Conservation (phyloP, 140 eudicot species). For the Bidens hawaiensis region DNA sequence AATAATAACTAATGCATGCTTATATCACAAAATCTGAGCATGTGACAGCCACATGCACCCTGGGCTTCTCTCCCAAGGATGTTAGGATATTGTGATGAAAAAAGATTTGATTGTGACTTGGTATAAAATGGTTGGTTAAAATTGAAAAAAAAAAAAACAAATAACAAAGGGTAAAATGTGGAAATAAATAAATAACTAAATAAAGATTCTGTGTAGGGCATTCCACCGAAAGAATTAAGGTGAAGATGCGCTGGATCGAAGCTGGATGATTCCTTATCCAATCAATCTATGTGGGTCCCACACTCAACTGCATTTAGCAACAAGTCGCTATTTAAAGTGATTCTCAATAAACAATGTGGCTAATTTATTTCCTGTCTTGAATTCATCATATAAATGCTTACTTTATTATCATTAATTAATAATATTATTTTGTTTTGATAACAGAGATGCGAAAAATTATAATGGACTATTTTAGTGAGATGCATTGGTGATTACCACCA, state of each 20-base stretch:
- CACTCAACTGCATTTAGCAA: constrained; percentile 16
- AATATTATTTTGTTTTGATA: no score
- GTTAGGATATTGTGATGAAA: constrained; percentile 7
- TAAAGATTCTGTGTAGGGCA: constrained; percentile 10
- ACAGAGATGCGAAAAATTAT: no score
- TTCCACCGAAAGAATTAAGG: constrained; percentile 22
- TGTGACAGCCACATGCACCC: background rate
- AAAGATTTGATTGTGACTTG: constrained; percentile 3
- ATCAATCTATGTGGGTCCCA: constrained; percentile 18
- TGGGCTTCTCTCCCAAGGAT: background rate
- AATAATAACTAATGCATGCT: background rate
- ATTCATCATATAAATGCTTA: background rate
- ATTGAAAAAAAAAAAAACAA: background rate
- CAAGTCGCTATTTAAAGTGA: background rate
- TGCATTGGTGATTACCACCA: no score
- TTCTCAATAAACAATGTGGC: background rate
- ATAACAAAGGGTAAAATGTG: background rate
- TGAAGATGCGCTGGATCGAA: constrained; percentile 38
- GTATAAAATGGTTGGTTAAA: background rate
- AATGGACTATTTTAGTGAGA: no score
- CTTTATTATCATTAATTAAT: background rate
- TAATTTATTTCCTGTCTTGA: background rate
- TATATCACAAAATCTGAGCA: background rate
- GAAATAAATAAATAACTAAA: constrained; percentile 9
- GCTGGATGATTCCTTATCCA: constrained; percentile 49